Base-by-base conservation (phyloP, 768 basidiomycete species). In the Mycena polygramma region DNA sequence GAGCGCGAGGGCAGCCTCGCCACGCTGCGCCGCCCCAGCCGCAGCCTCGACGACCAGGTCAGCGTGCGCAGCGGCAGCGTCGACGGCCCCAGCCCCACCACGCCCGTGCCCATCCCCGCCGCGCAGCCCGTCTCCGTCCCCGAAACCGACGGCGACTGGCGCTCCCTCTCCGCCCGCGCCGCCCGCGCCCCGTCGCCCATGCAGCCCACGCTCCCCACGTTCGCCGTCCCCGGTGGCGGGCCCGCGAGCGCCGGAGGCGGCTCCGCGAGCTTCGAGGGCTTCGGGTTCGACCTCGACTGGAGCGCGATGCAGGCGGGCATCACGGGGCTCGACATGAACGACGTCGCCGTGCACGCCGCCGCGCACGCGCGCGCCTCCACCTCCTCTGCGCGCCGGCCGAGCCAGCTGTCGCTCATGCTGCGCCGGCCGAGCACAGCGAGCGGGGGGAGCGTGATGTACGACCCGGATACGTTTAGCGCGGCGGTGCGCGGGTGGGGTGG, bases 11-110 rank as follows among this genome's bases (percentile, higher is more conserved):
- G 85, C 65, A 90, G 88, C 75, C 76, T 88, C 43, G 83, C 84
- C 48, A 91, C 90, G 14, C 76, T 90, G n/a, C 86, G 90, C 62
- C 83, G 90, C 22, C 86, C 86, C 24, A 92, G 90, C 75, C 84
- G 87, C 71, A 91, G 89, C 74, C 78, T 90, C 73, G 89, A 91
- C 65, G 87, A 90, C 57, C 80, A 86, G 52, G 74, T 69, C 63
- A 49, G 76, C 63, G 49, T 77, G 74, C 61, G 75, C 73, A 64
- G 75, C 70, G n/a, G 75, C 73, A 64, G 75, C 70, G n/a, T 72
- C 24, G 59, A 46, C 35, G 24, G 55, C 45, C 39, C 54, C n/a
- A 59, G 20, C 58, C 52, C 36, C 22, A 22, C n/a, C 19, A 37
- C 20, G 37, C 55, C 17, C 13, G 37, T 7, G 22, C 39, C 57